These are phyloP conservation scores for Elsinoe fawcettii DNA, from an alignment of 2,329 filamentous ascomycete species.

Conservation along the genomic window DNA sequence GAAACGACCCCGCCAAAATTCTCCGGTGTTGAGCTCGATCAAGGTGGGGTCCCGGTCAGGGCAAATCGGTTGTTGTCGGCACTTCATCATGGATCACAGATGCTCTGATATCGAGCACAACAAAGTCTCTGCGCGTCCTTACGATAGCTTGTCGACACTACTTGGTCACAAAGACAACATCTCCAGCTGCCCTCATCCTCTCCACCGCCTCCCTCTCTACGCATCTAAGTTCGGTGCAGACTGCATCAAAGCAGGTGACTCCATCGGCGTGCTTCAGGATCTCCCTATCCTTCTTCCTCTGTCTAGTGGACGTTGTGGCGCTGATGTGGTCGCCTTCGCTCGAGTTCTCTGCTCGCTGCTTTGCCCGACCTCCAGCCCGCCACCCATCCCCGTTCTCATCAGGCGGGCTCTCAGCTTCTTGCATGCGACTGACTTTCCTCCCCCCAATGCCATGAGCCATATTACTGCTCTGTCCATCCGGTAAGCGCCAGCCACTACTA, in stretches of 20 bases:
- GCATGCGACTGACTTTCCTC: slow-evolving; percentile 22
- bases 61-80: not conserved
- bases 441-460: slow-evolving; percentile 20
- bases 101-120: too few relatives aligned
- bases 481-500: slow-evolving; percentile 22
- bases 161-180: slow-evolving; percentile 17
- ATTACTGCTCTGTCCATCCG: slow-evolving; percentile 8
- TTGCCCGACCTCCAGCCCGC: slow-evolving; percentile 29
- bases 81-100: not conserved
- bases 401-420: slow-evolving; percentile 24
- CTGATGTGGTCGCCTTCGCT: slow-evolving; percentile 16
- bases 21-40: slow-evolving; percentile 5
- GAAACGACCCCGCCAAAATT: slow-evolving; percentile 6
- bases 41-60: slow-evolving; percentile 2
- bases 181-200: slow-evolving; percentile 51
- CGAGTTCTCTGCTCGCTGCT: slow-evolving; percentile 22
- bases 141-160: too few relatives aligned
- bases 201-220: slow-evolving; percentile 63
- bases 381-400: slow-evolving; percentile 18
- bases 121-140: too few relatives aligned
- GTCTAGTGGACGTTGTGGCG: slow-evolving; percentile 11
- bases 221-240: slow-evolving; percentile 67
- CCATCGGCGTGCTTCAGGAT: slow-evolving; percentile 66
- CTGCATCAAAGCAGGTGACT: slow-evolving; percentile 70
- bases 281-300: slow-evolving; percentile 34